Percentiles rank a stretch among this genome's conserved stretches.
phyloP scores from a whole-genome alignment of 495 filamentous ascomycete species.

The Podospora tetraspora region DNA sequence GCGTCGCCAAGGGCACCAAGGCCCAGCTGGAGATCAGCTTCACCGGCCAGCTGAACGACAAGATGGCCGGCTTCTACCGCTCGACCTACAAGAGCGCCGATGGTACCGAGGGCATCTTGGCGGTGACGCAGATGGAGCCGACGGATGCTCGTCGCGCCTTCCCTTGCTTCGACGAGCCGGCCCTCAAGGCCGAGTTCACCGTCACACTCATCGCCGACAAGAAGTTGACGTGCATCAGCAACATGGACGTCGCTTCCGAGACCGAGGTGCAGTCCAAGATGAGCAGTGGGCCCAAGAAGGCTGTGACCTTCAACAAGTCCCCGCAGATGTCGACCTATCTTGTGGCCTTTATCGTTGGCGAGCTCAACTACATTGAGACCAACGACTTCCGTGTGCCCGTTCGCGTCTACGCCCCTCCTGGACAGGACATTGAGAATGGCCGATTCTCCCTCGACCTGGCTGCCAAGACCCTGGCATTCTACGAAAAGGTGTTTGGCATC shows the following conservation, averaged over 20 bases:
- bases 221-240: conserved; percentile 68
- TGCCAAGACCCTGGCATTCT: conserved; percentile 63
- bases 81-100: conserved; percentile 65
- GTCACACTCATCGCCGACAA: conserved; percentile 70
- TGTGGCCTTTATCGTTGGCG: conserved; percentile 69
- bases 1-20: conserved; percentile 53
- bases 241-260: conserved; percentile 71
- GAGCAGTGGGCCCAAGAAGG: conserved; percentile 55
- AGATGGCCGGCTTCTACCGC: conserved; percentile 78
- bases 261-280: conserved; percentile 52
- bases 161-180: conserved; percentile 75
- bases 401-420: conserved; percentile 61
- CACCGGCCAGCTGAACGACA: conserved; percentile 65
- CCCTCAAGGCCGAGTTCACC: conserved; percentile 67
- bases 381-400: conserved; percentile 69
- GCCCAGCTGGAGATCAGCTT: conserved; percentile 62
- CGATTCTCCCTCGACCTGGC: conserved; percentile 65
- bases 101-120: conserved; percentile 58
- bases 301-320: conserved; percentile 67
- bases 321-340: conserved; percentile 77
- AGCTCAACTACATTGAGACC: conserved; percentile 70
- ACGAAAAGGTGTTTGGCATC: conserved; percentile 70
- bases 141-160: conserved; percentile 71
- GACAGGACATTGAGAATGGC: conserved; percentile 60
- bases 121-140: conserved; percentile 78